These are phyloP conservation scores for Pelargonium nanum DNA, from an alignment of 345 rosid genomes.

Conservation along the genomic window DNA sequence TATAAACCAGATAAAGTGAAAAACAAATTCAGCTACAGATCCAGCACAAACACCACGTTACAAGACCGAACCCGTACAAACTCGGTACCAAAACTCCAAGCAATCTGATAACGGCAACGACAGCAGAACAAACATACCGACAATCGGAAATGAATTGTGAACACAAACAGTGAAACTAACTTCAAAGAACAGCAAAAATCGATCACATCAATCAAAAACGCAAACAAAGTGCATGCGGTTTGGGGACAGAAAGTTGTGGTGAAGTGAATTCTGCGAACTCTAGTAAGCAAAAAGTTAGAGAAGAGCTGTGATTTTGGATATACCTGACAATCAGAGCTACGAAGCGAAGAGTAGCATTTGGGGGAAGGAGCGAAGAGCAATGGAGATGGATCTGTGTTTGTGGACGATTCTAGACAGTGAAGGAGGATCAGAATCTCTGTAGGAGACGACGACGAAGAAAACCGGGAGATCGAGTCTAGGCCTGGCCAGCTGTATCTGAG, in stretches of 20 bases:
- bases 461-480: not conserved
- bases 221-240: not conserved
- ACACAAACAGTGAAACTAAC: not conserved
- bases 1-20: not conserved
- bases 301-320: not conserved
- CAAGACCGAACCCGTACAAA: not conserved
- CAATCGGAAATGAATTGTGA: not conserved
- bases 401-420: too few relatives aligned
- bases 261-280: not conserved
- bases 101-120: not conserved
- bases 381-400: not conserved
- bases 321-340: not conserved
- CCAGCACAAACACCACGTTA: not conserved
- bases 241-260: too few relatives aligned
- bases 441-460: not conserved
- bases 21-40: not conserved
- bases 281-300: too few relatives aligned
- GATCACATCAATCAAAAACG: too few relatives aligned
- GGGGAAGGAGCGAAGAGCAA: not conserved
- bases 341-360: not conserved
- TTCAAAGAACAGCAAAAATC: not conserved
- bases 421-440: not conserved
- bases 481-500: conserved; percentile 1
- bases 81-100: not conserved
- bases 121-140: not conserved